phyloP scores from a whole-genome alignment of 768 basidiomycete genomes.

The Infundibulicybe gibba region DNA sequence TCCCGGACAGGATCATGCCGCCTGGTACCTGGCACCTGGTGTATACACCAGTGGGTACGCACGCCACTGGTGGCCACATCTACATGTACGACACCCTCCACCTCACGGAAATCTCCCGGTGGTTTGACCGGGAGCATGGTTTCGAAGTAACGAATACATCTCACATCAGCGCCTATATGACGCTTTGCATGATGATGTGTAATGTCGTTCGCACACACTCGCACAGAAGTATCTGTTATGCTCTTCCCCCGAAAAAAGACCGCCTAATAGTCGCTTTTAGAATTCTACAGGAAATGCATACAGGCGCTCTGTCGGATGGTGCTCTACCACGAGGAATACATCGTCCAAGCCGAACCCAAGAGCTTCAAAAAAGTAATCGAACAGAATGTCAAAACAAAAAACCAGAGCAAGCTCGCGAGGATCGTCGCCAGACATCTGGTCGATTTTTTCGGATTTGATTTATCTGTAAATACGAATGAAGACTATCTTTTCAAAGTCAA shows the following conservation, averaged over 20 bases:
- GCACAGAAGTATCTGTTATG: neutral
- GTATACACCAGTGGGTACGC: slow-evolving; percentile 5
- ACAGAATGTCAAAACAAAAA: too few species aligned
- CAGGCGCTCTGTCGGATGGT: neutral
- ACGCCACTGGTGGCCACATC: slow-evolving; percentile 8
- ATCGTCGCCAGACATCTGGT: too few species aligned
- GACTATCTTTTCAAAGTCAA: too few species aligned
- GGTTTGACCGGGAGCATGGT: neutral
- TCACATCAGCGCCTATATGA: neutral
- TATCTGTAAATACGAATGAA: too few species aligned
- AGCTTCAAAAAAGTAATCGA: too few species aligned
- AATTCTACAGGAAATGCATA: neutral
- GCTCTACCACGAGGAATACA: neutral
- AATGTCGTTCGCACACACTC: neutral
- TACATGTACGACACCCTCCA: slow-evolving; percentile 6
- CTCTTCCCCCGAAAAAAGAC: too few species aligned
- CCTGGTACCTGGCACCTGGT: slow-evolving; percentile 9
- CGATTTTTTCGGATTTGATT: too few species aligned
- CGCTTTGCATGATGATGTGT: slow-evolving; percentile 2
- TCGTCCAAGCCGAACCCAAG: too few species aligned
- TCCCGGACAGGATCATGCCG: slow-evolving; percentile 6
- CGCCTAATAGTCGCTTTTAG: neutral
- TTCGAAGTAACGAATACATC: neutral
- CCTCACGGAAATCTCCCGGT: slow-evolving; percentile 5
- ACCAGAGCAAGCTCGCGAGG: too few species aligned